These are phyloP conservation scores for Volutella citrinella DNA, from an alignment of 2,329 filamentous ascomycete species.

Conservation along the genomic window DNA sequence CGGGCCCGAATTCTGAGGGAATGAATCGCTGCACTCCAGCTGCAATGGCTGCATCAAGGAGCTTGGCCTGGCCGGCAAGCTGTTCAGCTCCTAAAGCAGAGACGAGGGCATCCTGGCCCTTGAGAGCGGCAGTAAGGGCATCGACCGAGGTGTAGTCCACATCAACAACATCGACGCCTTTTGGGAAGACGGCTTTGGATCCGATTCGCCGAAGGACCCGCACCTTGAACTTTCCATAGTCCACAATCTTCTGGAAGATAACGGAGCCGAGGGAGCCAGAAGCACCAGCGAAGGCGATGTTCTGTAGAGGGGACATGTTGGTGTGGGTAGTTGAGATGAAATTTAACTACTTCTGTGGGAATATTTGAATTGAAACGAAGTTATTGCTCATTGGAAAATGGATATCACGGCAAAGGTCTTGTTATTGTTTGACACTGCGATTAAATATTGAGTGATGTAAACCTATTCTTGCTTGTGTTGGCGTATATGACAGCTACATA, in stretches of 20 bases:
- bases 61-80: constrained; percentile 35
- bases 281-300: constrained; percentile 36
- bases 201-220: constrained; percentile 34
- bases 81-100: constrained; percentile 32
- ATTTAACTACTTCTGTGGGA: too few species aligned
- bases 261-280: constrained; percentile 32
- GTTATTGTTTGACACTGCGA: too few species aligned
- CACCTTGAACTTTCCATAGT: constrained; percentile 33
- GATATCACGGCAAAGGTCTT: too few species aligned
- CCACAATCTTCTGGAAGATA: constrained; percentile 29
- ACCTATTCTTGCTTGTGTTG: too few species aligned
- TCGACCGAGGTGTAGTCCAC: constrained; percentile 41
- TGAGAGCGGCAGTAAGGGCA: constrained; percentile 48
- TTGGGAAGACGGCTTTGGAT: constrained; percentile 37
- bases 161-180: constrained; percentile 27
- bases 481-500: too few species aligned
- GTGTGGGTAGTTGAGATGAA: neutral
- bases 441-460: too few species aligned
- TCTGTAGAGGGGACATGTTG: constrained; percentile 33
- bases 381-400: neutral
- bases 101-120: constrained; percentile 56
- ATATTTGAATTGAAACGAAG: neutral
- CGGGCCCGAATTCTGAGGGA: constrained; percentile 53
- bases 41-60: constrained; percentile 57
- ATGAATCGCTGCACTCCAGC: constrained; percentile 62